Base-by-base conservation (phyloP, 2,329 filamentous ascomycete species). In the Pseudogymnoascus sp. region DNA sequence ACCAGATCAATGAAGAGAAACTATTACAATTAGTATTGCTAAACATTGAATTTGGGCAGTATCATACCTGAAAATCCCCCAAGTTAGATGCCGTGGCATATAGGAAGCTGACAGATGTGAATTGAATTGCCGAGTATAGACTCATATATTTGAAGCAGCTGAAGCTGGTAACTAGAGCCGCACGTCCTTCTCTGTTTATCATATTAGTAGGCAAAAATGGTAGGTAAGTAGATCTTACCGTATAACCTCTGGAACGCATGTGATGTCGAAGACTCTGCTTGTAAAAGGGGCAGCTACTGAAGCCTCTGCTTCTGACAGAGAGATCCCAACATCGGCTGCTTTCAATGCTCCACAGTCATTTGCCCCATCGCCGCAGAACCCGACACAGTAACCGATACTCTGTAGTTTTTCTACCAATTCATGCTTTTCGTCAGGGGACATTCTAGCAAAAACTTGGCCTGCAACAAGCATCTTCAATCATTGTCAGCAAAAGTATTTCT, bases 71-170 rank as follows among this genome's bases (percentile, higher is more conserved):
- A 72, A 99, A 97, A 74, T 99, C 94, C 59, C 94, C 95, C 5
- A 99, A 79, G 72, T 99, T 99, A 7, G 90, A 96, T 9, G 89
- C 95, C 6, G 87, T 92, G 5, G 92, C 90, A 74, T 99, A 99
- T 13, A 99, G 82, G 72, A 99, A 97, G 80, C 89, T 96, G 71
- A 99, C 95, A 0, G 90, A 91, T 6, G 91, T 96, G 78, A 99
- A 99, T 74, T 99, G 94, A 67, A 99, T 99, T n/a, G 94, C 93
- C 2, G 92, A 97, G 78, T 99, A 99, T 67, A 99, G 77, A 69
- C 90, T 95, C 95, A 99, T 99, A 76, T 96, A 99, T 78, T 97
- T 99, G 82, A 99, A 99, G 78, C 94, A 99, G 77, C 90, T 95
- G 78, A 99, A 99, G 75, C 92, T 96, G 10, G 94, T 99, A n/a